Evolutionary conservation across 1,284 basidiomycete species (phyloP).

Genomic region (Phylloporus sp.): DNA sequence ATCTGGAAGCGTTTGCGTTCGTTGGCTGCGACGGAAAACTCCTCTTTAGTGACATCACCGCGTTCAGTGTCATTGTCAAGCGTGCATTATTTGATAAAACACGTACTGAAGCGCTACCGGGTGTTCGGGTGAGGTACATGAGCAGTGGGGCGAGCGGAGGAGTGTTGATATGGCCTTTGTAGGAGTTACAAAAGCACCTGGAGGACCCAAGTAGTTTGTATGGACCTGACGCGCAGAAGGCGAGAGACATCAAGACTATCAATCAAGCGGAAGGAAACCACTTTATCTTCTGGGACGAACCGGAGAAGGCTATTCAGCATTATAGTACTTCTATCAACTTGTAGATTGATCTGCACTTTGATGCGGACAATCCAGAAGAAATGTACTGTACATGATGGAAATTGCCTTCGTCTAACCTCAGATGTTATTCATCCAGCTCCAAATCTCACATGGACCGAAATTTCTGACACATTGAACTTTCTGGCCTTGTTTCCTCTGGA

Average conservation of each 20-base stretch:
- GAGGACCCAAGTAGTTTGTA: conserved; percentile 18
- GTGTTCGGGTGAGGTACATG: conserved; percentile 34
- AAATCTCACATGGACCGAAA: no score
- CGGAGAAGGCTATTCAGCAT: conserved; percentile 34
- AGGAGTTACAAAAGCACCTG: conserved; percentile 19
- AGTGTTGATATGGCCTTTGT: conserved; percentile 22
- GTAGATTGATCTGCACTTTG: not conserved
- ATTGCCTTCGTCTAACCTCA: no score
- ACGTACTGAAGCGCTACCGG: conserved; percentile 22
- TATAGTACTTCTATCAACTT: not conserved
- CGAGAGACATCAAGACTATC: conserved; percentile 30
- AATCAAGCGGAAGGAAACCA: conserved; percentile 35
- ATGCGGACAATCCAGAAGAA: no score
- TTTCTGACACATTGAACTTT: no score
- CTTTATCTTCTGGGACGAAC: conserved; percentile 42
- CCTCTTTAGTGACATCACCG: conserved; percentile 14
- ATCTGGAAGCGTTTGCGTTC: conserved; percentile 11
- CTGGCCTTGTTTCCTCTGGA: no score
- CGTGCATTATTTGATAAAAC: conserved; percentile 34
- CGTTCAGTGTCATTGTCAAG: conserved; percentile 14
- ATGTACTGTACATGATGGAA: no score
- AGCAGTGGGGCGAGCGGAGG: conserved; percentile 25
- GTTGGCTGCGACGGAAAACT: conserved; percentile 23
- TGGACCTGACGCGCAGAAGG: conserved; percentile 28
- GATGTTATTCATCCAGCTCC: no score